Evolutionary conservation across 1,284 basidiomycete genomes (phyloP).

Genomic region (Irpex rosettiformis): DNA sequence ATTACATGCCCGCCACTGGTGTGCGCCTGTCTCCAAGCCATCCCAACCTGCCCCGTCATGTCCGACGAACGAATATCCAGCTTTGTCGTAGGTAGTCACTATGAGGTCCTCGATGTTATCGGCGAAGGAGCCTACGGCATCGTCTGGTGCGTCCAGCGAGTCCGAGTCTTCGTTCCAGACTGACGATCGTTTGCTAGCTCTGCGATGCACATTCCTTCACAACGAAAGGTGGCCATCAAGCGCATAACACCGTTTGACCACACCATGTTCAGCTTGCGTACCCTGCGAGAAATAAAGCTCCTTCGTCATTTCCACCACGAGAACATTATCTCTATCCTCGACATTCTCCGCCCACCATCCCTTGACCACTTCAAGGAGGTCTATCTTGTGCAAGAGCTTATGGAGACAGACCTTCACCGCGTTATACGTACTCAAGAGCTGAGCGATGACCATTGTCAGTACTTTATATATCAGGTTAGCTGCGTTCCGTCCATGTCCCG

Average conservation of each 20-base stretch:
- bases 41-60: constrained; percentile 10
- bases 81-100: constrained; percentile 63
- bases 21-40: neutral
- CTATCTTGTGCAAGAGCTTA: constrained; percentile 75
- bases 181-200: constrained; percentile 41
- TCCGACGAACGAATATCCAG: constrained; percentile 43
- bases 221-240: constrained; percentile 66
- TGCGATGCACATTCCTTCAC: constrained; percentile 62
- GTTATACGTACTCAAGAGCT: constrained; percentile 77
- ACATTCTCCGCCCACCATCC: constrained; percentile 89
- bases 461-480: constrained; percentile 64
- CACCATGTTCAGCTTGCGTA: constrained; percentile 83
- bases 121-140: constrained; percentile 84
- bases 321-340: constrained; percentile 94
- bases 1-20: neutral
- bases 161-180: constrained; percentile 3
- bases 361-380: constrained; percentile 94
- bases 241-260: constrained; percentile 87
- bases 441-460: constrained; percentile 78
- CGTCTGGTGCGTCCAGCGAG: constrained; percentile 44
- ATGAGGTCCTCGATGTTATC: constrained; percentile 75
- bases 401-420: constrained; percentile 74
- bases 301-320: constrained; percentile 91
- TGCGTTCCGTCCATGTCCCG: neutral
- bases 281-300: constrained; percentile 87